A percentile compares a stretch with the other conserved stretches of the same genome.
phyloP scores from a whole-genome alignment of 805 yeast species.

The Torulaspora quercuum region DNA sequence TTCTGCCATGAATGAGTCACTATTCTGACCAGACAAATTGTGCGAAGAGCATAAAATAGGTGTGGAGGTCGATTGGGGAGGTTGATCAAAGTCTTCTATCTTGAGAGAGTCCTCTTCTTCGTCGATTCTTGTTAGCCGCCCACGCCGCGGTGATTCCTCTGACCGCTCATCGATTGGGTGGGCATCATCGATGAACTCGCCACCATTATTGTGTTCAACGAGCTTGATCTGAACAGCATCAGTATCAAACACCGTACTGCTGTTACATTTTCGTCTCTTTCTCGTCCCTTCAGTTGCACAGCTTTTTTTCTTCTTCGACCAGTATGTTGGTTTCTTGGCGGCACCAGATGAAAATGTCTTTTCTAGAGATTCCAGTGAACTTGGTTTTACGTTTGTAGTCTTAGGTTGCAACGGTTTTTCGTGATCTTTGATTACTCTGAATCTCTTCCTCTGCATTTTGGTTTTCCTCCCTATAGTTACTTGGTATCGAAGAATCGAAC shows the following conservation, averaged over 20 bases:
- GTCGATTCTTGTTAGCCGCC: constrained; percentile 16
- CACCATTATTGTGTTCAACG: constrained; percentile 3
- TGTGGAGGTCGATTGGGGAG: constrained; percentile 34
- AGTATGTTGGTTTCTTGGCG: constrained; percentile 1
- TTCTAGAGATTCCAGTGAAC: constrained; percentile 1
- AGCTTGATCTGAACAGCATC: constrained; percentile 15
- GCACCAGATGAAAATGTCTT: constrained; percentile 3
- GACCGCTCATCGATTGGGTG: constrained; percentile 2
- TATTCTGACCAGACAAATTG: not conserved
- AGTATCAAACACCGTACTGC: constrained; percentile 13
- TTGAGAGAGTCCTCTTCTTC: constrained; percentile 23
- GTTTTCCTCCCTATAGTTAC: not conserved
- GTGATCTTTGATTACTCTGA: constrained; percentile 11
- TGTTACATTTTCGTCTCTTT: constrained; percentile 1
- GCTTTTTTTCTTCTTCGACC: constrained; percentile 10
- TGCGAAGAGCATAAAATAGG: constrained; percentile 17
- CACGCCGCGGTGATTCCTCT: constrained; percentile 5
- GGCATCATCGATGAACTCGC: constrained; percentile 5
- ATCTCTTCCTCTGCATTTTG: constrained; percentile 16
- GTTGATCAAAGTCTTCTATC: constrained; percentile 31
- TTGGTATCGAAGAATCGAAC: not conserved
- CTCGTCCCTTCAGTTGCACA: not conserved
- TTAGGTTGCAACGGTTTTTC: constrained; percentile 20
- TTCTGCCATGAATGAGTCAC: too few species aligned
- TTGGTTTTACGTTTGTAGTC: constrained; percentile 17